Evolutionary conservation across 768 basidiomycete species (phyloP), one percentile per base, ranked within the genome.

Genomic region (Lactifluus echinatus): DNA sequence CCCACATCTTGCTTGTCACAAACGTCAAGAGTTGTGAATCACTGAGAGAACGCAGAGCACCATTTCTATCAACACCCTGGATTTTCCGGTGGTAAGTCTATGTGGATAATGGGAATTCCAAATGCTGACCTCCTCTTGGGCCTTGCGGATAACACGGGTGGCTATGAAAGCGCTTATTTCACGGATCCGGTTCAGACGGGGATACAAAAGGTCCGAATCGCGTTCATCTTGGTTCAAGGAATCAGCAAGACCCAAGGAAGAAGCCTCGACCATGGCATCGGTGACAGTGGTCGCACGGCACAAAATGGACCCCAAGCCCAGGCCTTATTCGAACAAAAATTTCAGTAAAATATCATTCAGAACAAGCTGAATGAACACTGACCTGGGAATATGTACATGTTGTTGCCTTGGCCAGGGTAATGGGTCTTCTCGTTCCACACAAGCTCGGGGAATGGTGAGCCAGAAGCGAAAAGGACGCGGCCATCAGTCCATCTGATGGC

Each of bases 331-430:
- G 44, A 43, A 50, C 29, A 51, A 49, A 37, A 19, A 23, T 34
- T 8, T 60, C 54, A 56, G 23, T 37, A 59, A 49, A 24, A 23
- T 34, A 50, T 14, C 28, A 29, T 14, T 40, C 43, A 33, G 17
- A 33, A 37, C n/a, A 24, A 45, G 19, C 12, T 24, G 11, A 50
- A 37, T 15, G 14, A 33, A 14, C 19, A 65, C 71, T 15, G 40
- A 81, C 82, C 80, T 48, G 83, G 83, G 76, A 85, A 85, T 66
- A 87, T 86, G 69, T 87, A 89, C 89, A 93, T 93, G 71, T 95
- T 97, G 70, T 95, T 96, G 26, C 93, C 93, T 72, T 96, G 94
- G 23, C 90, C 89, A 2, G 93, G 84, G 62, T 85, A 83, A 62
- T 85, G 73, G 33, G 63, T 76, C 52, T 72, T 74, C 29, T 82